Conservation (phyloP, 306 rosid species). For the Lathyrus oleraceus region DNA sequence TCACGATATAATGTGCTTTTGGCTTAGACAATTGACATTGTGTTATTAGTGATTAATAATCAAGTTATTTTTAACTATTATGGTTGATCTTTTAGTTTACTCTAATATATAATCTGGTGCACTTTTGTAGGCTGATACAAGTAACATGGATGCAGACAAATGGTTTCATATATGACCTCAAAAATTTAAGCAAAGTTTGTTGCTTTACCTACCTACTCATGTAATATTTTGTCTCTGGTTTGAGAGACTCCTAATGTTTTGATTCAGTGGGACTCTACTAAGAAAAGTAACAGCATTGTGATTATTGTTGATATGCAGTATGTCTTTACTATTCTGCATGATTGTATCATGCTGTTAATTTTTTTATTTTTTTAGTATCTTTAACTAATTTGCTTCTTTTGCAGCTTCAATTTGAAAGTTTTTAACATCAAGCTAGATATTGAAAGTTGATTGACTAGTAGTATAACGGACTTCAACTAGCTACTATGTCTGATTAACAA, state of each 20-base stretch:
- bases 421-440: constrained; percentile 11
- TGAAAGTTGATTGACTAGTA: constrained; percentile 20
- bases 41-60: neutral
- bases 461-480: constrained; percentile 7
- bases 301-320: neutral
- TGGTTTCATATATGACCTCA: constrained; percentile 75
- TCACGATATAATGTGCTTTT: neutral
- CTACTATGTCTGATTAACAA: constrained; percentile 18
- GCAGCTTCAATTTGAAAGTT: constrained; percentile 10
- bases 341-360: neutral
- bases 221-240: constrained; percentile 34
- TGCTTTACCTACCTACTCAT: constrained; percentile 49
- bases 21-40: neutral
- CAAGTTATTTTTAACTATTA: constrained; percentile 22
- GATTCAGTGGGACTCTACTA: neutral
- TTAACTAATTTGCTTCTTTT: constrained; percentile 26
- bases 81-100: constrained; percentile 8
- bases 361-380: neutral
- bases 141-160: constrained; percentile 69
- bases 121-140: constrained; percentile 81
- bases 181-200: constrained; percentile 77
- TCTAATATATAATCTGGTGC: constrained; percentile 26
- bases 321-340: constrained; percentile 11
- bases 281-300: constrained; percentile 1
- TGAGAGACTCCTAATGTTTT: constrained; percentile 11